Evolutionary conservation across 495 filamentous ascomycete genomes (phyloP).

Genomic region (Penicillium ochrochloron): DNA sequence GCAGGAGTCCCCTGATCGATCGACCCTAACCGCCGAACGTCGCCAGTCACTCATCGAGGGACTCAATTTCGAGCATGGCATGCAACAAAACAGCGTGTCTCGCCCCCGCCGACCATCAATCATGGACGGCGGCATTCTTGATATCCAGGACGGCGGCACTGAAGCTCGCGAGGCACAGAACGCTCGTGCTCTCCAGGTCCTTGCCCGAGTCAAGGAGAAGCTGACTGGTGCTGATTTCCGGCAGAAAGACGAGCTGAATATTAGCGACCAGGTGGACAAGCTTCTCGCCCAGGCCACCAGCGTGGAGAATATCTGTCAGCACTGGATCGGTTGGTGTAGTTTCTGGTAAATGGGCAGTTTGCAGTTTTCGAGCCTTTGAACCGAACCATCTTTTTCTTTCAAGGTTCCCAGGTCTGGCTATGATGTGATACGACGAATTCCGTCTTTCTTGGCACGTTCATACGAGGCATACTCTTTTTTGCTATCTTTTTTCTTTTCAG

Average conservation of each 20-base stretch:
- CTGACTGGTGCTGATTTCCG: slow-evolving; percentile 76
- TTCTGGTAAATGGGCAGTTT: slow-evolving; percentile 66
- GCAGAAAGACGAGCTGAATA: slow-evolving; percentile 73
- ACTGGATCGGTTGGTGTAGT: slow-evolving; percentile 98
- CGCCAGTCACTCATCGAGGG: slow-evolving; percentile 74
- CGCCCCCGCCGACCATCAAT: slow-evolving; percentile 54
- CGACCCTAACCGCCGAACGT: slow-evolving; percentile 81
- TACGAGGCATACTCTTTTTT: slow-evolving; percentile 6
- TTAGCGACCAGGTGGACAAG: slow-evolving; percentile 91
- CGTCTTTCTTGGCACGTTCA: slow-evolving; percentile 7
- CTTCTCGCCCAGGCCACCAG: slow-evolving; percentile 93
- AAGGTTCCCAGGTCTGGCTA: slow-evolving; percentile 22
- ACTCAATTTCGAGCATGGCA: slow-evolving; percentile 56
- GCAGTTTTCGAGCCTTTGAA: slow-evolving; percentile 9
- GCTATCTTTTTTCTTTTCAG: slow-evolving; percentile 18
- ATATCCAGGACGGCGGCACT: slow-evolving; percentile 55
- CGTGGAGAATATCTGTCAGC: slow-evolving; percentile 96
- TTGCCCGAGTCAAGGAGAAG: slow-evolving; percentile 92
- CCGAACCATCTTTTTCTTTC: background rate
- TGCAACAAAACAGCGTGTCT: slow-evolving; percentile 50
- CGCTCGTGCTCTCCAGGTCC: slow-evolving; percentile 86
- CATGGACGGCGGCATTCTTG: slow-evolving; percentile 56
- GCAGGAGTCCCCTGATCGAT: slow-evolving; percentile 77
- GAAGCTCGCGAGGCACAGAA: slow-evolving; percentile 82
- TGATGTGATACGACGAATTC: slow-evolving; percentile 29